A percentile compares a stretch with the other conserved stretches of the same genome.
These are phyloP conservation scores for Fusarium pseudoanthophilum DNA, from an alignment of 2,329 filamentous ascomycete genomes.

Conservation along the genomic window DNA sequence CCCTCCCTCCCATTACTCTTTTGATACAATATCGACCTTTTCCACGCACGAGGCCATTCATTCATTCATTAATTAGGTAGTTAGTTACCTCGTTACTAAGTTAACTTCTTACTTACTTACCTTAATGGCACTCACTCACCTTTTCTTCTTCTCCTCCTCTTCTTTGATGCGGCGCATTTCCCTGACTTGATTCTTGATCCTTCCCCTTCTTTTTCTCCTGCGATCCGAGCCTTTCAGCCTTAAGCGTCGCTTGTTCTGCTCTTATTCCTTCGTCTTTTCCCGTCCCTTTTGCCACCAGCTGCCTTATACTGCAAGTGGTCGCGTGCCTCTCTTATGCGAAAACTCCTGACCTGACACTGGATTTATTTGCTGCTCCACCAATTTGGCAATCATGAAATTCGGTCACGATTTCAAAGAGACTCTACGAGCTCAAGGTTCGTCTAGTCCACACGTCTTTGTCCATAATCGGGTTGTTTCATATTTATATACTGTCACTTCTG, in stretches of 20 bases:
- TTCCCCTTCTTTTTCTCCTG: background rate
- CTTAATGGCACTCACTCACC: background rate
- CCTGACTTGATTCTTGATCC: conserved; percentile 13
- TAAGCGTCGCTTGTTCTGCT: conserved; percentile 5
- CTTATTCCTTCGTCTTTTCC: conserved; percentile 1
- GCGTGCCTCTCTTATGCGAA: conserved; percentile 35
- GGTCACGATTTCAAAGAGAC: conserved; percentile 79
- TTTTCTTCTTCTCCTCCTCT: background rate
- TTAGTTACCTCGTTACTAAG: background rate
- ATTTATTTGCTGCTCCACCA: conserved; percentile 6
- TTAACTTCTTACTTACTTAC: background rate
- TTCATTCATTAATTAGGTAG: background rate
- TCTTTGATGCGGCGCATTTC: conserved; percentile 25
- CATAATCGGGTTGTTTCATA: background rate
- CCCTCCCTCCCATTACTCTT: conserved; percentile 6
- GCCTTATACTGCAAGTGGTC: conserved; percentile 35
- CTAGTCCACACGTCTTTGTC: background rate
- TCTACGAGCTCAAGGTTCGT: conserved; percentile 68
- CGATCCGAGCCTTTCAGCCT: background rate
- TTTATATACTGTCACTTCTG: background rate
- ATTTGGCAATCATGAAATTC: conserved; percentile 77
- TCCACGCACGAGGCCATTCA: conserved; percentile 34
- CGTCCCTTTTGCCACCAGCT: conserved; percentile 16
- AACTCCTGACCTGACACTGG: conserved; percentile 8
- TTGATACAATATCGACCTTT: conserved; percentile 12